Conservation (phyloP, 2,329 filamentous ascomycete species). For the Chaetomium sp. region DNA sequence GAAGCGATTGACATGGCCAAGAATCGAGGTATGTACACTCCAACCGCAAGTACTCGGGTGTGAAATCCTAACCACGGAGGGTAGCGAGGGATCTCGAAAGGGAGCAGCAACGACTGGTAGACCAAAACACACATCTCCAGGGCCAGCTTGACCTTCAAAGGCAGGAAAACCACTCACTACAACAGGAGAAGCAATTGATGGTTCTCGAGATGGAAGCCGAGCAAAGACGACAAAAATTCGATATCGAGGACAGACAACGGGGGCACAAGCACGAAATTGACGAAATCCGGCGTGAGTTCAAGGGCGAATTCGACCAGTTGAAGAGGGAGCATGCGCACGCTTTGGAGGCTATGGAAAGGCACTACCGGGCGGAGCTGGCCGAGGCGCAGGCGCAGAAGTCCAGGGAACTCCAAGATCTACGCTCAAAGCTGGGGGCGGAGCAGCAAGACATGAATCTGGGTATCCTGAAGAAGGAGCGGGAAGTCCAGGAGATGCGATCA, state of each 20-base stretch:
- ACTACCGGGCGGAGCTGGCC: conserved; percentile 65
- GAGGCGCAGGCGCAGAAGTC: conserved; percentile 61
- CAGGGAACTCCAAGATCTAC: conserved; percentile 68
- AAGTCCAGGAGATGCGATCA: conserved; percentile 53
- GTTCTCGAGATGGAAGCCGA: conserved; percentile 47
- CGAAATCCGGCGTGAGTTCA: conserved; percentile 53
- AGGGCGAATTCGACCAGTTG: conserved; percentile 59
- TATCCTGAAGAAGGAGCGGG: conserved; percentile 56
- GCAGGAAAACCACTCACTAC: conserved; percentile 37
- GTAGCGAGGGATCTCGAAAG: conserved; percentile 54
- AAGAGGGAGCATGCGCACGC: conserved; percentile 67
- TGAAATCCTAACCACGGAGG: conserved; percentile 28
- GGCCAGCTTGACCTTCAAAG: conserved; percentile 61
- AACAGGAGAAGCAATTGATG: conserved; percentile 47
- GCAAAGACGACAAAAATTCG: conserved; percentile 50
- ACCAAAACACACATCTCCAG: conserved; percentile 56
- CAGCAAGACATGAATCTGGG: conserved; percentile 53
- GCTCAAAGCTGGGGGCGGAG: conserved; percentile 53
- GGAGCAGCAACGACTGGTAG: conserved; percentile 50
- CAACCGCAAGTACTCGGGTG: background rate
- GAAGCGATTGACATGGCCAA: conserved; percentile 76
- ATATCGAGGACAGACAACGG: conserved; percentile 57
- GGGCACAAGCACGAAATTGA: conserved; percentile 60
- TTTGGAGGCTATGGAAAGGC: conserved; percentile 64
- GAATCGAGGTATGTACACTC: conserved; percentile 63